Evolutionary conservation across 2,329 filamentous ascomycete species (phyloP).

Genomic region (Scytalidium sp.): DNA sequence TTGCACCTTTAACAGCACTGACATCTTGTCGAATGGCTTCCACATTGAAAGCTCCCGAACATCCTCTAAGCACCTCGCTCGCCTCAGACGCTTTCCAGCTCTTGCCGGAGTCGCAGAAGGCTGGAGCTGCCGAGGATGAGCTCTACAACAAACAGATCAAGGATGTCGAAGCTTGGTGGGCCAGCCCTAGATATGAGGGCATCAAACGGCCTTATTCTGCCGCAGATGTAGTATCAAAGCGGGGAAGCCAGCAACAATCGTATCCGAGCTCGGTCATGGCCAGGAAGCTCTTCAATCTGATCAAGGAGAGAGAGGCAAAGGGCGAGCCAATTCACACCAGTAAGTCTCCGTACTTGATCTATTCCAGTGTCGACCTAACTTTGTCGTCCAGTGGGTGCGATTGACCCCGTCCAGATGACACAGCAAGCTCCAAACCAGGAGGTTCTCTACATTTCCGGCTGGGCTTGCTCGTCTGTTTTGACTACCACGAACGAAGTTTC

Average conservation of each 20-base stretch:
- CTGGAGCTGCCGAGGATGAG: slow-evolving; percentile 77
- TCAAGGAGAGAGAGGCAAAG: slow-evolving; percentile 72
- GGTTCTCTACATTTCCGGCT: slow-evolving; percentile 92
- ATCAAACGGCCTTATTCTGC: slow-evolving; percentile 92
- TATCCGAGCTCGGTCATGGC: slow-evolving; percentile 96
- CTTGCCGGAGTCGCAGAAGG: slow-evolving; percentile 72
- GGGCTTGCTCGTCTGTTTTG: slow-evolving; percentile 92
- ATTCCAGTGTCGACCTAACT: slow-evolving; percentile 10
- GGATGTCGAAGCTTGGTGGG: slow-evolving; percentile 90
- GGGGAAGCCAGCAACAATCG: slow-evolving; percentile 79
- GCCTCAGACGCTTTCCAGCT: slow-evolving; percentile 79
- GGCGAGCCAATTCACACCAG: slow-evolving; percentile 92
- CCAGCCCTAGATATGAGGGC: slow-evolving; percentile 75
- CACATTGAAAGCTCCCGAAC: slow-evolving; percentile 17
- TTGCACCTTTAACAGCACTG: slow-evolving; percentile 18
- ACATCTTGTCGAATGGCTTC: slow-evolving; percentile 19
- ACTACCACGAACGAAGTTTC: slow-evolving; percentile 97
- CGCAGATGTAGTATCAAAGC: slow-evolving; percentile 88
- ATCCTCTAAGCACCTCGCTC: slow-evolving; percentile 23
- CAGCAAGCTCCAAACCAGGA: slow-evolving; percentile 96
- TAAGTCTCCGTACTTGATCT: slow-evolving; percentile 40
- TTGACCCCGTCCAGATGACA: slow-evolving; percentile 99
- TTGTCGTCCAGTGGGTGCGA: slow-evolving; percentile 88
- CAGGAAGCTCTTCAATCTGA: slow-evolving; percentile 85
- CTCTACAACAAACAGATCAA: slow-evolving; percentile 81